A percentile compares a stretch with the other conserved stretches of the same genome.
Conservation (phyloP, 305 asterid genomes). For the Fraxinus platypoda region DNA sequence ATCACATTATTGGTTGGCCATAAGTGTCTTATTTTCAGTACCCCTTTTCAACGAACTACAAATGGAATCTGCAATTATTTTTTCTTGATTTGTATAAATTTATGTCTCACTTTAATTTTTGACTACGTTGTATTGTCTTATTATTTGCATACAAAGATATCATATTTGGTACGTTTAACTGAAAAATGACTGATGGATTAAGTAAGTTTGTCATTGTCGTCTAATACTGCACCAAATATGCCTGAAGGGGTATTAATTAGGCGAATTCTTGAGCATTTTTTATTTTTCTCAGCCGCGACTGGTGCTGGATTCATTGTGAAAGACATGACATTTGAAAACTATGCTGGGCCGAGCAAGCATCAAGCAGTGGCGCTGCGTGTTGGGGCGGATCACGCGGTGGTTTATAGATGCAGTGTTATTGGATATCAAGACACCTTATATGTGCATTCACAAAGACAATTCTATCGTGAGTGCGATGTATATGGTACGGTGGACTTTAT, state of each 20-base stretch:
- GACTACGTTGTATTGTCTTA: background rate
- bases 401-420: slow-evolving; percentile 72
- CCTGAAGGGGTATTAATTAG: background rate
- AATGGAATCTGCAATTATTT: background rate
- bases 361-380: slow-evolving; percentile 96
- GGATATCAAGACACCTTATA: slow-evolving; percentile 96
- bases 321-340: slow-evolving; percentile 85
- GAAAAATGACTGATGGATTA: background rate
- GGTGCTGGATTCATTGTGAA: slow-evolving; percentile 95
- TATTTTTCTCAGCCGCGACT: slow-evolving; percentile 62
- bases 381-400: slow-evolving; percentile 86
- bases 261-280: background rate
- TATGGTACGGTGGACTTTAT: slow-evolving; percentile 97
- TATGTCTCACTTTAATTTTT: background rate
- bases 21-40: slow-evolving; percentile 17
- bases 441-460: slow-evolving; percentile 85
- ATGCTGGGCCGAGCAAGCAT: slow-evolving; percentile 85
- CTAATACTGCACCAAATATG: background rate
- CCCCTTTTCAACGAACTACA: slow-evolving; percentile 16
- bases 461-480: slow-evolving; percentile 82
- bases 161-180: background rate
- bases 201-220: background rate
- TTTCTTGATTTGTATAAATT: background rate
- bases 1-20: slow-evolving; percentile 29
- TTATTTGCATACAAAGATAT: background rate